Evolutionary conservation across 805 yeast genomes (phyloP).

Genomic region (Brettanomyces custersianus): DNA sequence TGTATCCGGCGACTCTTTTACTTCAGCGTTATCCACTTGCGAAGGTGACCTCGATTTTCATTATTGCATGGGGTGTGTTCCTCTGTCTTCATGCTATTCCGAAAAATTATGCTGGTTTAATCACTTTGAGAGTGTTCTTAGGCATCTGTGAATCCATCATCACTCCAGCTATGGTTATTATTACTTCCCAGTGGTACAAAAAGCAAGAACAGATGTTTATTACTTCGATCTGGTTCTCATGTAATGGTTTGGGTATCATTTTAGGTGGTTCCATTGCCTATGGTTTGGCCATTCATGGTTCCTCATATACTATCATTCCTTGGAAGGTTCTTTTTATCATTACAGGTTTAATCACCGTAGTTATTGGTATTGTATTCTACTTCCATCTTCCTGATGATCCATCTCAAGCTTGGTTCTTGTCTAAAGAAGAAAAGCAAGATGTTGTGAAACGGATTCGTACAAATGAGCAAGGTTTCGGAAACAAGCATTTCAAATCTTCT

Average conservation of each 20-base stretch:
- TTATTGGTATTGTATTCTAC: constrained; percentile 23
- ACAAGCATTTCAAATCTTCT: constrained; percentile 17
- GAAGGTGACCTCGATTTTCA: constrained; percentile 20
- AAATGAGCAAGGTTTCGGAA: constrained; percentile 29
- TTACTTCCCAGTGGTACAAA: constrained; percentile 25
- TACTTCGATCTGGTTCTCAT: constrained; percentile 22
- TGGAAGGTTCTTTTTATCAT: constrained; percentile 28
- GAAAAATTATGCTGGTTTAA: constrained; percentile 36
- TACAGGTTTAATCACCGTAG: constrained; percentile 25
- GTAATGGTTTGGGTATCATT: constrained; percentile 23
- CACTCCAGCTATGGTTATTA: constrained; percentile 28
- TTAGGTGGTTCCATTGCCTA: constrained; percentile 25
- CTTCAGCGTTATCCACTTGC: constrained; percentile 40
- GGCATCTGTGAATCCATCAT: constrained; percentile 34
- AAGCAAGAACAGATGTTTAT: constrained; percentile 25
- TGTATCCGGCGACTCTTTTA: constrained; percentile 41
- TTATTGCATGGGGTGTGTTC: constrained; percentile 37
- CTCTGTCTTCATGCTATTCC: constrained; percentile 40
- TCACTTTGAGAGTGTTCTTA: constrained; percentile 37
- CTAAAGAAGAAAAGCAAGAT: constrained; percentile 28
- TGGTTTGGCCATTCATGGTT: constrained; percentile 22
- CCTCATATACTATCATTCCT: constrained; percentile 14
- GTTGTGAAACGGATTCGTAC: constrained; percentile 23
- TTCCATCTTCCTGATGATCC: constrained; percentile 27
- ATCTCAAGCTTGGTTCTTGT: constrained; percentile 26